Percentiles rank a stretch among this genome's conserved stretches.
phyloP scores from a whole-genome alignment of 225 moss, liverwort and hornwort genomes.

The Physcomitrium patens region DNA sequence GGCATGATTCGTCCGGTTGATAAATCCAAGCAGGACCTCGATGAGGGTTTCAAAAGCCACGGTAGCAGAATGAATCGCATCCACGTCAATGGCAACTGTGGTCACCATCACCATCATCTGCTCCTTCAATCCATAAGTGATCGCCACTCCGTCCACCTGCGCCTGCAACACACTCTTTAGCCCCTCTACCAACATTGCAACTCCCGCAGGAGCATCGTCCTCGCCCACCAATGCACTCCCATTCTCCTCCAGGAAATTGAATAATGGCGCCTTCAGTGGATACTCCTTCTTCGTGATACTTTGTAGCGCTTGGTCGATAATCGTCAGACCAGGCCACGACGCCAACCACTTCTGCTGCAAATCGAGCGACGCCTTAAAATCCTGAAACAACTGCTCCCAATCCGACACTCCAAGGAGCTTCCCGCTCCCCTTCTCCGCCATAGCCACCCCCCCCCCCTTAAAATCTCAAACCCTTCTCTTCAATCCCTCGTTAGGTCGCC shows the following conservation, averaged over 20 bases:
- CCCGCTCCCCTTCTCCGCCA: slow-evolving; percentile 94
- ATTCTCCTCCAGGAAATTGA: slow-evolving; percentile 88
- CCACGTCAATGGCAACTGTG: slow-evolving; percentile 68
- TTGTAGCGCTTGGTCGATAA: slow-evolving; percentile 89
- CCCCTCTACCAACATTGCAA: slow-evolving; percentile 71
- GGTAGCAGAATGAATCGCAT: slow-evolving; percentile 78
- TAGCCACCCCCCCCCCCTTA: slow-evolving; percentile 15
- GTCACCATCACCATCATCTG: slow-evolving; percentile 95
- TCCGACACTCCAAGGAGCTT: slow-evolving; percentile 76
- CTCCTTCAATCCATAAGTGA: slow-evolving; percentile 70
- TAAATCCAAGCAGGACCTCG: slow-evolving; percentile 74
- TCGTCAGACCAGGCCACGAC: slow-evolving; percentile 77
- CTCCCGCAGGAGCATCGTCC: slow-evolving; percentile 63
- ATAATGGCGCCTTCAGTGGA: slow-evolving; percentile 60
- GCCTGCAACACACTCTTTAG: slow-evolving; percentile 63
- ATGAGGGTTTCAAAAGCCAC: slow-evolving; percentile 61
- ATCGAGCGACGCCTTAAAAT: slow-evolving; percentile 69
- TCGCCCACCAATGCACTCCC: slow-evolving; percentile 66
- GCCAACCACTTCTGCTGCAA: slow-evolving; percentile 85
- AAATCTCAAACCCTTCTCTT: not conserved
- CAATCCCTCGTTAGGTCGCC: slow-evolving; percentile 18
- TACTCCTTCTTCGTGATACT: slow-evolving; percentile 78
- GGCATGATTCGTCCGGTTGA: slow-evolving; percentile 79
- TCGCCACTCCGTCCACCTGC: slow-evolving; percentile 57
- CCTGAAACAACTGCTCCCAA: slow-evolving; percentile 93